Percentiles rank a stretch among this genome's conserved stretches.
Conservation (phyloP, 2,329 filamentous ascomycete genomes). For the Xylaria sp. region DNA sequence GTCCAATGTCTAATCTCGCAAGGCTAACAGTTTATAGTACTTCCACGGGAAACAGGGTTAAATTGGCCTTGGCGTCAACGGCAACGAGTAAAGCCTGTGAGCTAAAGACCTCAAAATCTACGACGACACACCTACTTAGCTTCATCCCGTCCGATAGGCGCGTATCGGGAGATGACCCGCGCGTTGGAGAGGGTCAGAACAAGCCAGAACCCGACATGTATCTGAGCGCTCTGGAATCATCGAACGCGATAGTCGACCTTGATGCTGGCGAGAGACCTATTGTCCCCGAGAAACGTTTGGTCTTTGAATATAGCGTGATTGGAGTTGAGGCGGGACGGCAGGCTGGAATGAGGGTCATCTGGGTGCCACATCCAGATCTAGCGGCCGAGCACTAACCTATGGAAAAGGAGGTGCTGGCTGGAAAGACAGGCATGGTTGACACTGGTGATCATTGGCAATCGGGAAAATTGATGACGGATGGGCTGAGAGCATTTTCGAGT, state of each 20-base stretch:
- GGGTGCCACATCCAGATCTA: constrained; percentile 74
- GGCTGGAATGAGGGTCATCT: constrained; percentile 78
- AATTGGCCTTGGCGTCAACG: constrained; percentile 11
- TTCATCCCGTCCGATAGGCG: constrained; percentile 63
- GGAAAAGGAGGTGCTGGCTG: constrained; percentile 45
- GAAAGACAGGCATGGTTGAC: constrained; percentile 39
- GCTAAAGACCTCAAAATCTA: constrained; percentile 34
- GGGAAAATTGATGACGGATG: constrained; percentile 25
- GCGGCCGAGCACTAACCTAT: constrained; percentile 48
- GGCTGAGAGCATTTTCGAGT: constrained; percentile 18
- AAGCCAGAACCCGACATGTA: constrained; percentile 81
- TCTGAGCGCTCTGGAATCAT: constrained; percentile 70
- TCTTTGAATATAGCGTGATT: constrained; percentile 78
- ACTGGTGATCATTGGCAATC: constrained; percentile 21
- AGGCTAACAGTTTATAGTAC: no score
- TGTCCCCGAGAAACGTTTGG: constrained; percentile 72
- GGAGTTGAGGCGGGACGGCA: constrained; percentile 76
- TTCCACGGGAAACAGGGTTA: not conserved
- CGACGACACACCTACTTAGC: constrained; percentile 44
- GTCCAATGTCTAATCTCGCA: no score
- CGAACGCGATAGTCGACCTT: constrained; percentile 64
- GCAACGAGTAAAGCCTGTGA: constrained; percentile 10
- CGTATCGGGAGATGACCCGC: constrained; percentile 72
- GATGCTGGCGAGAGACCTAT: constrained; percentile 60
- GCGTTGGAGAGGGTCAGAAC: constrained; percentile 70